Conservation (phyloP, 306 rosid species). For the Ziziphus jujuba region DNA sequence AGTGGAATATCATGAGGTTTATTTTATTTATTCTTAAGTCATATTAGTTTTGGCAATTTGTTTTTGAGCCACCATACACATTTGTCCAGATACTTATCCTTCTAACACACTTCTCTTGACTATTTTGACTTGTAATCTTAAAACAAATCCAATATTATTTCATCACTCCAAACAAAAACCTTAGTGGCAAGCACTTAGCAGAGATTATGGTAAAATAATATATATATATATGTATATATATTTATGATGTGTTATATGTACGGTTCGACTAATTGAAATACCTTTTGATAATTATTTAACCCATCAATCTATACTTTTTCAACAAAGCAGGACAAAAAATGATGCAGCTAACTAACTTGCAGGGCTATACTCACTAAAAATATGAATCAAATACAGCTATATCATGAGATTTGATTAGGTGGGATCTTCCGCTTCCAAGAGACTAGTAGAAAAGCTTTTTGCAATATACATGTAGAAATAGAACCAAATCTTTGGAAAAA, state of each 20-base stretch:
- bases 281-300: constrained; percentile 13
- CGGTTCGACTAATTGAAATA: not conserved
- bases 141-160: not conserved
- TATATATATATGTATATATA: not conserved
- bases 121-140: not conserved
- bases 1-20: constrained; percentile 20
- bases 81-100: not conserved
- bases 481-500: constrained; percentile 17
- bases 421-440: constrained; percentile 32
- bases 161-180: not conserved
- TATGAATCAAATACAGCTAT: constrained; percentile 30
- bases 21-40: constrained; percentile 17
- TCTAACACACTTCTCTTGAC: not conserved
- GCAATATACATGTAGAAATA: constrained; percentile 12
- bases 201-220: too few relatives aligned
- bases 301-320: constrained; percentile 20
- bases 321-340: constrained; percentile 28
- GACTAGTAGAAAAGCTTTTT: constrained; percentile 17
- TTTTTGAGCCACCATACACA: not conserved
- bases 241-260: not conserved
- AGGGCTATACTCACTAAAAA: constrained; percentile 12
- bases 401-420: constrained; percentile 45
- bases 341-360: constrained; percentile 29
- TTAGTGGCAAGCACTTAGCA: not conserved
- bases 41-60: not conserved